Evolutionary conservation across 345 rosid genomes (phyloP).

Genomic region (Rubroshorea leprosula): DNA sequence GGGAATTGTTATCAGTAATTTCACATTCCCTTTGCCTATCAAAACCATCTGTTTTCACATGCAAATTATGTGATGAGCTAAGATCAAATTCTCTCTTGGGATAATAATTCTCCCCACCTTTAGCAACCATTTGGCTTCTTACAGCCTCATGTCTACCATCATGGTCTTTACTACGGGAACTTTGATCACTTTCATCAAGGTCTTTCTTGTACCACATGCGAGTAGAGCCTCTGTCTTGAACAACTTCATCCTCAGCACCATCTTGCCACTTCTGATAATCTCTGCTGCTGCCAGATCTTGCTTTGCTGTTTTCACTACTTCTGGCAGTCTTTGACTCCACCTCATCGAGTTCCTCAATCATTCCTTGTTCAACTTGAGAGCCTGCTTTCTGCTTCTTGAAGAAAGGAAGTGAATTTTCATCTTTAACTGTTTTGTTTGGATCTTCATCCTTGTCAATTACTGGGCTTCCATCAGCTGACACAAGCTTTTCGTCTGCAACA

Average conservation of each 20-base stretch:
- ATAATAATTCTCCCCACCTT: constrained; percentile 53
- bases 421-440: constrained; percentile 23
- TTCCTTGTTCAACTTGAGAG: constrained; percentile 38
- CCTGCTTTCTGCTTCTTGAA: constrained; percentile 31
- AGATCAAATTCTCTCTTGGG: constrained; percentile 56
- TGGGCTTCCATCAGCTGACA: constrained; percentile 38
- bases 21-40: constrained; percentile 69
- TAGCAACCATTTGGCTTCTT: constrained; percentile 35
- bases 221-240: constrained; percentile 49
- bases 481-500: constrained; percentile 32
- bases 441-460: constrained; percentile 43
- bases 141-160: constrained; percentile 59
- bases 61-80: constrained; percentile 31
- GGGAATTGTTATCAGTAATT: constrained; percentile 50
- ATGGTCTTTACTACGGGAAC: constrained; percentile 51
- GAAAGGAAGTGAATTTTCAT: constrained; percentile 23
- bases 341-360: constrained; percentile 49
- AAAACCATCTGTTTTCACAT: constrained; percentile 47
- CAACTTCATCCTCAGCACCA: constrained; percentile 77
- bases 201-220: constrained; percentile 42
- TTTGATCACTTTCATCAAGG: constrained; percentile 46
- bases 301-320: constrained; percentile 89
- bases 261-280: constrained; percentile 64
- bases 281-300: constrained; percentile 76
- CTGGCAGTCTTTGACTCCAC: constrained; percentile 73